Evolutionary conservation across 305 asterid species (phyloP).

Genomic region (Ruellia speciosa): DNA sequence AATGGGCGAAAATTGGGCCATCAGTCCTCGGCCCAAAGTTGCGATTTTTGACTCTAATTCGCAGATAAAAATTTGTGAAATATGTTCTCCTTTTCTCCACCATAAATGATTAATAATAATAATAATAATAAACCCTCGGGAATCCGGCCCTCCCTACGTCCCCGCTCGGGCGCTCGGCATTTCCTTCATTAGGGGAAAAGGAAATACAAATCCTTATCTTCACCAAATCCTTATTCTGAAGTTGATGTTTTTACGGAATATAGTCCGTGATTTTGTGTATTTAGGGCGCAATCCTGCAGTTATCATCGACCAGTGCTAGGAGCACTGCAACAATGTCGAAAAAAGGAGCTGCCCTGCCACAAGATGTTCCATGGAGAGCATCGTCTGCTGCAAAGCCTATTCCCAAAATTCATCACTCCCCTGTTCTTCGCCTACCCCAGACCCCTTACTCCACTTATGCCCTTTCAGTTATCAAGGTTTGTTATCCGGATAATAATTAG

Average conservation of each 20-base stretch:
- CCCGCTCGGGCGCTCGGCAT: too few species aligned
- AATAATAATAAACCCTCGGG: too few species aligned
- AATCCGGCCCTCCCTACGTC: too few species aligned
- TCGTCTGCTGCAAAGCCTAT: constrained; percentile 58
- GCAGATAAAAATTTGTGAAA: too few species aligned
- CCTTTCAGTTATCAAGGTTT: constrained; percentile 71
- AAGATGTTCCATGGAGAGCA: constrained; percentile 89
- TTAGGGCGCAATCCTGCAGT: not conserved
- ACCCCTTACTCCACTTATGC: constrained; percentile 58
- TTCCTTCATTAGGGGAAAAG: too few species aligned
- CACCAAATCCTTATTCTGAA: not conserved
- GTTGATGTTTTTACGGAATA: not conserved
- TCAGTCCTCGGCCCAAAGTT: too few species aligned
- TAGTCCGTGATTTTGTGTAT: not conserved
- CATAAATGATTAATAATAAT: too few species aligned
- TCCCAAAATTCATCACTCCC: constrained; percentile 84
- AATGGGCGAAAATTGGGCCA: too few species aligned
- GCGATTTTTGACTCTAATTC: too few species aligned
- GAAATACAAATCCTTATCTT: not conserved
- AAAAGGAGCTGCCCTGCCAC: constrained; percentile 45
- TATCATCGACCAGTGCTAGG: not conserved
- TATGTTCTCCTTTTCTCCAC: too few species aligned
- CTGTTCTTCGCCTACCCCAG: constrained; percentile 62
- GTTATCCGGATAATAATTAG: not conserved
- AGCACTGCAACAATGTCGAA: constrained; percentile 28